Evolutionary conservation across 805 yeast species (phyloP), one percentile per base, ranked within the genome.

Genomic region (Cyberlindnera japonica): DNA sequence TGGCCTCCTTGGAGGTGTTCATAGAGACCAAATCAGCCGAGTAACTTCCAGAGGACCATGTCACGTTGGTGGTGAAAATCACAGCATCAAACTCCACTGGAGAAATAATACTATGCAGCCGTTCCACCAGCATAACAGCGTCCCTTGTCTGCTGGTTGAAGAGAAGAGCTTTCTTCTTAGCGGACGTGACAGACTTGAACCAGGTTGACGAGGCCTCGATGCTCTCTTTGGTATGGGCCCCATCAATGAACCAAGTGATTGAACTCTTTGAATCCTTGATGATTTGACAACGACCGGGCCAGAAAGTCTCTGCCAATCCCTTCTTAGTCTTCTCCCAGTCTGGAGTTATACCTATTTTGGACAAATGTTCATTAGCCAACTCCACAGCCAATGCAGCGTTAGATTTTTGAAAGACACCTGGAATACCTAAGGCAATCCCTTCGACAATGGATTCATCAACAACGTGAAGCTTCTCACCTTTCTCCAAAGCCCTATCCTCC

Each of bases 211-310:
- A 85, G n/a, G 81, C 95, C 22, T 70, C 69, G 18, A 95, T 75
- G 44, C 96, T 85, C 55, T 93, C 99, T 33, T 74, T 65, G 0
- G 99, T 93, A 54, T 93, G 99, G 0, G 99, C 98, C 15, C 99
- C 99, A 64, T 93, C 99, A 13, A 91, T 64, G 48, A 65, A 81
- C 95, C 96, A 93, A n/a, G 73, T 75, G 14, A 82, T 63, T 3
- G 63, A 59, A 3, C 59, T 7, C 17, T 67, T 65, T 12, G 59
- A 6, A 18, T 67, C 65, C 13, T 65, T 62, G 22, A 87, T 62
- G 2, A 78, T 71, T 64, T 95, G 97, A 53, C 98, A 91, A 51
- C 99, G 71, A 1, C 99, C 99, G n/a, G 93, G 93, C 96, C 98
- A 93, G 33, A 70, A 65, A 1, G 95, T 84, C 2, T 63, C 43